Conservation (phyloP, 2,329 filamentous ascomycete genomes). For the Colletotrichum sp. region DNA sequence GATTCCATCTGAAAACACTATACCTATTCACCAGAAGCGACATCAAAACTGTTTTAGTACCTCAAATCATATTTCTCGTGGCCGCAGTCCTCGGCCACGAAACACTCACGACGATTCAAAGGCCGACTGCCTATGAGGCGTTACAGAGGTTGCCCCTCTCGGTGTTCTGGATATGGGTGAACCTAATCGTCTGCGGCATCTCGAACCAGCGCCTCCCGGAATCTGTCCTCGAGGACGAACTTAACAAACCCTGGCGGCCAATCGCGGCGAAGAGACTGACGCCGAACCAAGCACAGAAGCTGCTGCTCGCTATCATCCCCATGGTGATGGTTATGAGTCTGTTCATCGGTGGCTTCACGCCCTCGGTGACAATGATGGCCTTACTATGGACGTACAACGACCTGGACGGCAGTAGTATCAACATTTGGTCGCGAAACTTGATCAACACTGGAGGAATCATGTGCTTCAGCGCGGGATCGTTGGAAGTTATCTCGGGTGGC, state of each 20-base stretch:
- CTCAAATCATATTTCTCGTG: constrained; percentile 31
- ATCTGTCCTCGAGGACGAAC: constrained; percentile 28
- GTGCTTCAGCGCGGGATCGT: constrained; percentile 32
- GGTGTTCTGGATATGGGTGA: constrained; percentile 30
- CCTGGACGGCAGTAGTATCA: constrained; percentile 27
- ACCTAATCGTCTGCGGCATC: constrained; percentile 30
- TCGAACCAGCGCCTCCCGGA: constrained; percentile 29
- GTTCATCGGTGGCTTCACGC: constrained; percentile 19
- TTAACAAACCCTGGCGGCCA: constrained; percentile 37
- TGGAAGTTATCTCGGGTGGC: constrained; percentile 18
- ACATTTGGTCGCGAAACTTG: constrained; percentile 25
- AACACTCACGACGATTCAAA: neutral
- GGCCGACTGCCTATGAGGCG: neutral
- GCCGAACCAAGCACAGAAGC: constrained; percentile 25
- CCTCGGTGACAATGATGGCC: constrained; percentile 26
- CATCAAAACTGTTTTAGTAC: constrained; percentile 35
- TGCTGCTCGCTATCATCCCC: constrained; percentile 27
- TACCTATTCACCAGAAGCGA: constrained; percentile 36
- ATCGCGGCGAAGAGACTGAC: constrained; percentile 28
- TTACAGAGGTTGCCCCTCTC: neutral
- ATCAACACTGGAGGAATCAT: constrained; percentile 31
- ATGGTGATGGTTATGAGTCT: constrained; percentile 18
- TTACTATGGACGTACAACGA: constrained; percentile 36
- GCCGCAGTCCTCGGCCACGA: constrained; percentile 2
- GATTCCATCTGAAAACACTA: constrained; percentile 24